phyloP scores from a whole-genome alignment of 805 yeast genomes.

The Suhomyces kilbournensis region DNA sequence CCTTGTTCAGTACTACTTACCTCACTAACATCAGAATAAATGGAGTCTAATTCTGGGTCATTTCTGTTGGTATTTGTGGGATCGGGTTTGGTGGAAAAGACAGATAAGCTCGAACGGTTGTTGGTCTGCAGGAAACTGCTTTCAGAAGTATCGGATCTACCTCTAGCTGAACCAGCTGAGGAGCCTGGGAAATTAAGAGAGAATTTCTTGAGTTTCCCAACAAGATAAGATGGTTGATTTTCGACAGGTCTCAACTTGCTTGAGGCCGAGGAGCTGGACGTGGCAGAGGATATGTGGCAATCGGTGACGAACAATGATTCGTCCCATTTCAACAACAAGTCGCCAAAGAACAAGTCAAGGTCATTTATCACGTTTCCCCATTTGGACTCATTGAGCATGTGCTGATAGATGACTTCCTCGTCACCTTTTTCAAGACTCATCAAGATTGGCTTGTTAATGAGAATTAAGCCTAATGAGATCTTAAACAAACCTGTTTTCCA shows the following conservation, averaged over 20 bases:
- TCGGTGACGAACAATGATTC: conserved; percentile 22
- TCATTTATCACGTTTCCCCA: conserved; percentile 42
- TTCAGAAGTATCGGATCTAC: conserved; percentile 10
- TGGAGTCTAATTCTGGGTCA: conserved; percentile 11
- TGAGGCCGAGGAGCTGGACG: not conserved
- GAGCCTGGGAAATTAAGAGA: conserved; percentile 17
- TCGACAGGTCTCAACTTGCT: not conserved
- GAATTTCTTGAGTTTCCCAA: conserved; percentile 29
- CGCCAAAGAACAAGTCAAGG: conserved; percentile 39
- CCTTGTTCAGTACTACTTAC: conserved; percentile 9
- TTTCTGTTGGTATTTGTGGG: conserved; percentile 2
- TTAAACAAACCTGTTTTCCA: conserved; percentile 52
- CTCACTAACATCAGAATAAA: conserved; percentile 16
- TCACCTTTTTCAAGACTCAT: conserved; percentile 34
- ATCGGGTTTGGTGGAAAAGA: conserved; percentile 14
- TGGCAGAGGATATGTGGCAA: not conserved
- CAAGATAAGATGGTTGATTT: conserved; percentile 15
- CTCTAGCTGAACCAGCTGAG: conserved; percentile 4
- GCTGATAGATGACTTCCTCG: conserved; percentile 44
- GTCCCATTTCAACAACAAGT: conserved; percentile 35
- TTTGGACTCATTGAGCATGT: conserved; percentile 40
- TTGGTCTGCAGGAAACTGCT: conserved; percentile 4
- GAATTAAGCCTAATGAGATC: conserved; percentile 50
- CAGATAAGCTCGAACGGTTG: conserved; percentile 19
- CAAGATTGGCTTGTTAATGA: conserved; percentile 46